A percentile compares a stretch with the other conserved stretches of the same genome.
Evolutionary conservation across 495 filamentous ascomycete genomes (phyloP).

Genomic region (Penicillium coprophilum): DNA sequence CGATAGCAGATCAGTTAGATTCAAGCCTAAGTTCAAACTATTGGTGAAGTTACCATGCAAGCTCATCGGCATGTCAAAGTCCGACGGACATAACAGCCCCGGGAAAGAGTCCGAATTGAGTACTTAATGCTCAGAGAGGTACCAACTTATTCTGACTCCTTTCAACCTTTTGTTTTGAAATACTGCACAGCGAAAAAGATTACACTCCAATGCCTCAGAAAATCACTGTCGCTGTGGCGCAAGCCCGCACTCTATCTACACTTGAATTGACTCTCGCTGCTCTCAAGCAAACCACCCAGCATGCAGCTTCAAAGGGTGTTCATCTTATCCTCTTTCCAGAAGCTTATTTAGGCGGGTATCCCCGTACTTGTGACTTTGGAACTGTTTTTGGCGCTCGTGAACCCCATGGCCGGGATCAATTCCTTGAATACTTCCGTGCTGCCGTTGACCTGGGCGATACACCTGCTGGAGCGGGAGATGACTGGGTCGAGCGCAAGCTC

Average conservation of each 20-base stretch:
- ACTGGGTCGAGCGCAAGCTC: conserved; percentile 68
- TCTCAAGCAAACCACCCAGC: conserved; percentile 55
- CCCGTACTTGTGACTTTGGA: conserved; percentile 76
- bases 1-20: not conserved
- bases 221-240: conserved; percentile 66
- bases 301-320: conserved; percentile 38
- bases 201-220: conserved; percentile 36
- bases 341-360: conserved; percentile 91
- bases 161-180: not conserved
- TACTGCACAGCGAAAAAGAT: not conserved
- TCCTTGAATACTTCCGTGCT: conserved; percentile 71
- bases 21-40: not conserved
- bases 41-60: not conserved
- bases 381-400: conserved; percentile 67
- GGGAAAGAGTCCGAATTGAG: conserved; percentile 3
- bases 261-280: conserved; percentile 64
- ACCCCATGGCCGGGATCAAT: conserved; percentile 75
- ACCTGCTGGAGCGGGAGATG: conserved; percentile 67
- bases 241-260: conserved; percentile 61
- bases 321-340: conserved; percentile 88
- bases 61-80: conserved; percentile 1
- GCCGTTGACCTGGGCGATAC: conserved; percentile 88
- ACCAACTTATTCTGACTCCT: not conserved
- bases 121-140: not conserved
- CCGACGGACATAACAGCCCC: conserved; percentile 1